A percentile compares a stretch with the other conserved stretches of the same genome.
Evolutionary conservation across 352 stramenopile genomes (phyloP).

Genomic region (Globisporangium carolinianum): DNA sequence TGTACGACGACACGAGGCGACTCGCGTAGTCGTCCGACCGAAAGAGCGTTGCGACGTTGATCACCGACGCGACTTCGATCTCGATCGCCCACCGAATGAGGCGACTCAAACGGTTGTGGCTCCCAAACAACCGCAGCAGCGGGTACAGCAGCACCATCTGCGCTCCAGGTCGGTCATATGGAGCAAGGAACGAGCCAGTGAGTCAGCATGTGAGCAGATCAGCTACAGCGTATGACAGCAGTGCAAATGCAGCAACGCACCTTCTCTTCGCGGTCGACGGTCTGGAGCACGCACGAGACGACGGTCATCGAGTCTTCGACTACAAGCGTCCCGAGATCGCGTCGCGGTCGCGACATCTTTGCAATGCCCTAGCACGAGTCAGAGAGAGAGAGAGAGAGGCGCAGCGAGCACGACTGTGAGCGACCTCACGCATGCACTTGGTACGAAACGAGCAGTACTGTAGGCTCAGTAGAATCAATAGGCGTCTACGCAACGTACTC

Average conservation of each 20-base stretch:
- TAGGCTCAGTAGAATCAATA: constrained; percentile 8
- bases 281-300: constrained; percentile 72
- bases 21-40: constrained; percentile 72
- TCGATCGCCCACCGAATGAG: constrained; percentile 74
- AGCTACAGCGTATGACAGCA: neutral
- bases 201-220: too few species aligned
- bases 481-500: constrained; percentile 5
- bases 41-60: constrained; percentile 75
- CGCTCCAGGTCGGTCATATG: neutral
- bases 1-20: constrained; percentile 66
- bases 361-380: constrained; percentile 4
- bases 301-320: constrained; percentile 70
- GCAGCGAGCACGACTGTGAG: too few species aligned
- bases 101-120: constrained; percentile 42
- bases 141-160: constrained; percentile 55
- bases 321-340: constrained; percentile 42
- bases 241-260: constrained; percentile 4
- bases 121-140: constrained; percentile 60
- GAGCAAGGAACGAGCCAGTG: neutral
- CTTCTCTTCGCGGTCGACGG: constrained; percentile 68
- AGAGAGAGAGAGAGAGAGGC: too few species aligned
- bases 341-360: constrained; percentile 21
- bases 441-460: too few species aligned
- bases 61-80: constrained; percentile 63
- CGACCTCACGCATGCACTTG: too few species aligned